Evolutionary conservation across 108 stramenopile species (phyloP), one percentile per base, ranked within the genome.

Genomic region (Conticribra weissflogii): DNA sequence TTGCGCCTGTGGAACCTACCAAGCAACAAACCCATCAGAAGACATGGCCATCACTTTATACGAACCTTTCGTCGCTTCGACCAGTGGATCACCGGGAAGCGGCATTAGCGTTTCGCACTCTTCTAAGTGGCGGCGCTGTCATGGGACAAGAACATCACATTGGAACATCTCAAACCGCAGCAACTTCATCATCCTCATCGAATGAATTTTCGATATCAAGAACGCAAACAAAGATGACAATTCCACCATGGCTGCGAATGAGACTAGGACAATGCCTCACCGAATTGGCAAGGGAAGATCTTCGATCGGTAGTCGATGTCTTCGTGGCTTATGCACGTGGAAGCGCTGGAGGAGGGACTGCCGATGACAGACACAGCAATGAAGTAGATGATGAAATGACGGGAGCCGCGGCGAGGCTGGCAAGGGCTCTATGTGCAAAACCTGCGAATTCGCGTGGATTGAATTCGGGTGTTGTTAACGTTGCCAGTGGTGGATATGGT

Each of bases 281-380:
- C 16, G 54, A 87, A 23, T 47, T 93, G 59, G 88, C 91, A 8
- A 59, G 57, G 30, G 59, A 61, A 0, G 73, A 87, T 76, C 61
- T 93, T 45, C 56, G 67, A 12, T 68, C 89, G 14, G 83, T 93
- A 14, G 78, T 93, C 21, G 85, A 88, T 30, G 92, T 93, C 16
- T 93, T 90, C 71, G 87, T 86, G 16, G 84, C 82, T n/a, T 61
- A 54, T 25, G 73, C 76, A 28, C 63, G 55, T 53, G 59, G 63
- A 54, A 56, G 67, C 30, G 72, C 59, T 21, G 45, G 53, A 28
- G 32, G 60, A 3, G 60, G 59, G 28, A 34, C 59, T 16, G 58
- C 49, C 29, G 22, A 36, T 9, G 21, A n/a, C n/a, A n/a, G n/a
- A n/a, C n/a, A n/a, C n/a, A n/a, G n/a, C n/a, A n/a, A 33, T 48